Base-by-base conservation (phyloP, 495 filamentous ascomycete species). In the Hyphodiscus hymeniophilus region DNA sequence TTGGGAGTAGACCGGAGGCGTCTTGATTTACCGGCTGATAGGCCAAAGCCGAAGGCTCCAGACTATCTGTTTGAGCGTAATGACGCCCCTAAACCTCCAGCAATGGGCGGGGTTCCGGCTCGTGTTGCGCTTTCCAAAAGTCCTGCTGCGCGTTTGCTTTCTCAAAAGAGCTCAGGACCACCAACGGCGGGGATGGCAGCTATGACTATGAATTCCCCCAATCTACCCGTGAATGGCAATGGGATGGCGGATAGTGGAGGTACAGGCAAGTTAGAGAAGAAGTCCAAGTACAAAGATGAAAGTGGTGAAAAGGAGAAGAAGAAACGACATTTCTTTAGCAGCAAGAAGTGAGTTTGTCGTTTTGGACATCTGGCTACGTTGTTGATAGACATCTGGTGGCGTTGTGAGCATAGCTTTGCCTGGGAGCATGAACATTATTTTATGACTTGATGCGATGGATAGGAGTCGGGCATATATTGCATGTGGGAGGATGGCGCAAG, bases 11-110 rank as follows among this genome's bases (percentile, higher is more conserved):
- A 88, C 56, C 82, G 81, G 60, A 71, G 86, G 32, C 71, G 76
- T 12, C 71, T 98, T 11, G 76, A 87, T 57, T 76, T 97, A 32
- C 92, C 92, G 2, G 74, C 80, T 24, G 91, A 97, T 56, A 69
- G 77, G 46, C 89, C 87, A 5, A 80, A 80, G 61, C 86, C 81
- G 6, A 81, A 79, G 38, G 84, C 91, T 1, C 92, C 92, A 2
- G 84, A 80, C 23, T 85, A 94, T 67, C 68, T 98, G 1, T 92
- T 92, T 57, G 89, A 95, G 61, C 72, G 74, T n/a, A n/a, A n/a
- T n/a, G 81, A 89, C 8, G 68, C 76, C 1, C 74, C 73, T 10
- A 42, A 42, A 42, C 52, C 60, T 51, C 60, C 38, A 44, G 5
- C 60, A 55, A 24, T 56, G 49, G 36, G 22, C 45, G 38, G 57